Conservation (phyloP, 495 filamentous ascomycete species). For the Jackrogersella multiformis region DNA sequence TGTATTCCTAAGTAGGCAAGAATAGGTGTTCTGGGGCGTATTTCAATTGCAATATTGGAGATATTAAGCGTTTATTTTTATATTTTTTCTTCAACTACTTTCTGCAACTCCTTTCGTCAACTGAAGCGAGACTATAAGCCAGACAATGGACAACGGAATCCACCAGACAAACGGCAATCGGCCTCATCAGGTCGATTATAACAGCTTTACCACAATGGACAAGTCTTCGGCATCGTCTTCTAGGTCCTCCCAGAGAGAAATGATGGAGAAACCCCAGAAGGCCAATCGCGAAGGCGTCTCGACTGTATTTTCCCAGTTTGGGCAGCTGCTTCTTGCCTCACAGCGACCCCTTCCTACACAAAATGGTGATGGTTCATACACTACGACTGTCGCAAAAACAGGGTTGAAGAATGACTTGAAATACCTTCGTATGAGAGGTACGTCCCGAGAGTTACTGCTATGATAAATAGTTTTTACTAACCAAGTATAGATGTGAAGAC, state of each 20-base stretch:
- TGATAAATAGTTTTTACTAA: constrained; percentile 10
- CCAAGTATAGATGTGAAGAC: constrained; percentile 51
- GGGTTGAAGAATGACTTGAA: constrained; percentile 72
- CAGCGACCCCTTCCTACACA: constrained; percentile 72
- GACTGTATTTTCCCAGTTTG: constrained; percentile 67
- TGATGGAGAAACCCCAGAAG: constrained; percentile 39
- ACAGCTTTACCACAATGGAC: constrained; percentile 17
- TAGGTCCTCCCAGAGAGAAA: constrained; percentile 27
- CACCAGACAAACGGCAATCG: constrained; percentile 24
- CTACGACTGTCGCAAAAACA: constrained; percentile 48
- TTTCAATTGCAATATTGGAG: constrained; percentile 13
- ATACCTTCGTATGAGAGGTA: constrained; percentile 57
- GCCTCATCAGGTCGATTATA: constrained; percentile 15
- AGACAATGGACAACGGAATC: constrained; percentile 9
- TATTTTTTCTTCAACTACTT: too few species aligned
- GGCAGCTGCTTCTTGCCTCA: constrained; percentile 71
- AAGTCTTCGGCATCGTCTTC: constrained; percentile 7
- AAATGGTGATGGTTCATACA: constrained; percentile 67
- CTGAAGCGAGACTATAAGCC: constrained; percentile 33
- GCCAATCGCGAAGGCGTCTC: constrained; percentile 53
- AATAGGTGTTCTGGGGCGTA: constrained; percentile 1
- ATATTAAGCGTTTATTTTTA: too few species aligned
- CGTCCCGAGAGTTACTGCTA: neutral
- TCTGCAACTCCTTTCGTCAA: too few species aligned
- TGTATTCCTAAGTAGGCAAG: constrained; percentile 2